Percentiles rank a stretch among this genome's conserved stretches.
Evolutionary conservation across 805 yeast genomes (phyloP).

Genomic region (Sporopachydermia quercuum): DNA sequence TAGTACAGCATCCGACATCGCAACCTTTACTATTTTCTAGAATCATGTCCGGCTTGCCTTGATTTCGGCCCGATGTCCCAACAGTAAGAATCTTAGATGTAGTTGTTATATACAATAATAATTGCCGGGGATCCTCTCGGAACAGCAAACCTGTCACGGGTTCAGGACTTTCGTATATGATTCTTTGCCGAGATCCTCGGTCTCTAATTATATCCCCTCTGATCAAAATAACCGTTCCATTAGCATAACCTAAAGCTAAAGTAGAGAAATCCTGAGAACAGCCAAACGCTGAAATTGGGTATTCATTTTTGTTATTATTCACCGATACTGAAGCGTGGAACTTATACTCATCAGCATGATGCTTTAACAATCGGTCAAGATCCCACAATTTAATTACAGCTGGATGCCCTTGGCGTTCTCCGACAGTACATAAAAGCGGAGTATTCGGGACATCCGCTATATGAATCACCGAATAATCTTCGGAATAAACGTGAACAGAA

Average conservation of each 20-base stretch:
- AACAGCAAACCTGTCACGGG: constrained; percentile 72
- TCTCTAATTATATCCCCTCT: constrained; percentile 84
- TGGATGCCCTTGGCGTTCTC: constrained; percentile 62
- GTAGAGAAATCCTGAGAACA: constrained; percentile 42
- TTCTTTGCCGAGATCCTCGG: constrained; percentile 77
- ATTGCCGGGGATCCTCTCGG: constrained; percentile 25
- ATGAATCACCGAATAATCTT: constrained; percentile 48
- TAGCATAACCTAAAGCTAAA: constrained; percentile 64
- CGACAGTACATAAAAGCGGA: constrained; percentile 51
- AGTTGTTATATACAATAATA: constrained; percentile 56
- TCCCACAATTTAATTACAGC: constrained; percentile 61
- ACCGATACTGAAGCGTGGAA: constrained; percentile 51
- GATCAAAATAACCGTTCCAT: constrained; percentile 68
- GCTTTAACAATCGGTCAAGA: constrained; percentile 31
- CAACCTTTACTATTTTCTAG: constrained; percentile 34
- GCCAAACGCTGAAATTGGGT: constrained; percentile 58
- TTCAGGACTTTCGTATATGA: constrained; percentile 57
- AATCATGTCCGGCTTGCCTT: constrained; percentile 40
- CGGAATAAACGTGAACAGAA: constrained; percentile 49
- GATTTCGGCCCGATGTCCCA: constrained; percentile 65
- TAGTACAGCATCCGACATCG: constrained; percentile 27
- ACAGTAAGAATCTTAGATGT: constrained; percentile 58
- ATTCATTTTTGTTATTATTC: constrained; percentile 60
- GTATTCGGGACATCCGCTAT: constrained; percentile 33
- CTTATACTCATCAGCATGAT: constrained; percentile 17